Evolutionary conservation across 2,329 filamentous ascomycete species (phyloP).

Genomic region (Dactylellina drechsleri): DNA sequence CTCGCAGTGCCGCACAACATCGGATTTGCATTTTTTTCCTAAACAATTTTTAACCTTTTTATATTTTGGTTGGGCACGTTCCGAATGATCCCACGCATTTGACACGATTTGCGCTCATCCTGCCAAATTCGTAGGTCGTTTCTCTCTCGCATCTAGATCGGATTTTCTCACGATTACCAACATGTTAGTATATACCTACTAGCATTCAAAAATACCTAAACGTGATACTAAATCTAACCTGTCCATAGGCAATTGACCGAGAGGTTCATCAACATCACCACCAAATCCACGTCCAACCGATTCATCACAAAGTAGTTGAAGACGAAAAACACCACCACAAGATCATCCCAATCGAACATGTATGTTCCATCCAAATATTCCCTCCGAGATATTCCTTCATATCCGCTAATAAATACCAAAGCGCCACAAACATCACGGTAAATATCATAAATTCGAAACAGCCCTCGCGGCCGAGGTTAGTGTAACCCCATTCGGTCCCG

Average conservation of each 20-base stretch:
- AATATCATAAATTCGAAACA: conserved; percentile 32
- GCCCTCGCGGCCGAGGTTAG: conserved; percentile 44
- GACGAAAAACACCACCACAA: conserved; percentile 42
- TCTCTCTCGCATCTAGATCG: background rate
- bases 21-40: background rate
- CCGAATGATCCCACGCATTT: conserved; percentile 25
- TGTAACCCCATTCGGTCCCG: conserved; percentile 59
- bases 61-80: background rate
- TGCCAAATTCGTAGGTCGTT: conserved; percentile 5
- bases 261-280: conserved; percentile 69
- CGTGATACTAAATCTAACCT: background rate
- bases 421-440: conserved; percentile 42
- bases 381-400: background rate
- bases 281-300: conserved; percentile 75
- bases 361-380: conserved; percentile 9
- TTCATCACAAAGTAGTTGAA: conserved; percentile 60
- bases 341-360: conserved; percentile 38
- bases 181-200: conserved; percentile 20
- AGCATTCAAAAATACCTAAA: background rate
- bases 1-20: conserved; percentile 2
- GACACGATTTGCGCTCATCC: conserved; percentile 30
- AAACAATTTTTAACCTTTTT: background rate
- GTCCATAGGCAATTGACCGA: conserved; percentile 68
- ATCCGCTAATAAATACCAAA: conserved; percentile 9
- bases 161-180: conserved; percentile 14